A percentile compares a stretch with the other conserved stretches of the same genome.
Evolutionary conservation across 2,329 filamentous ascomycete species (phyloP).

Genomic region (Cordyceps militaris): DNA sequence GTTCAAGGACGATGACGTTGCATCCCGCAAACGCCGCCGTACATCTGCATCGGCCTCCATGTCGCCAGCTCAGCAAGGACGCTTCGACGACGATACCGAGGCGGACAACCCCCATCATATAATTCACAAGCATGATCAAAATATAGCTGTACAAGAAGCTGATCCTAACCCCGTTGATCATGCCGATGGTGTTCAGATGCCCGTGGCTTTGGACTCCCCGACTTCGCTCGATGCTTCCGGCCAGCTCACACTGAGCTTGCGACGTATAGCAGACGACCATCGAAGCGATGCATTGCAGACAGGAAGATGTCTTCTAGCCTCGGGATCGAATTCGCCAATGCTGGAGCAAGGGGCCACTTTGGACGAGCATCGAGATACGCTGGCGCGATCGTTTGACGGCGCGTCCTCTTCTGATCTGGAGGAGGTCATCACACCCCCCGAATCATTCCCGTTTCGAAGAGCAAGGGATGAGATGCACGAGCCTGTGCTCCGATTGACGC

Average conservation of each 20-base stretch:
- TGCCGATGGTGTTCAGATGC: background rate
- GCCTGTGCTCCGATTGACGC: conserved; percentile 29
- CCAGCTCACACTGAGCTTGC: conserved; percentile 7
- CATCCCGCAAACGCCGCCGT: conserved; percentile 55
- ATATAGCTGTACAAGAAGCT: background rate
- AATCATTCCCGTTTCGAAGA: conserved; percentile 40
- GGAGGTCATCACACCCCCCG: conserved; percentile 1
- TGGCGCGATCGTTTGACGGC: background rate
- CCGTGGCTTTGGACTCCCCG: background rate
- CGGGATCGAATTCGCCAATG: background rate
- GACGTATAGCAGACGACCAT: background rate
- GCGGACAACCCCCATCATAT: background rate
- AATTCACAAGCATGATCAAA: background rate
- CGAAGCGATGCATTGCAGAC: background rate
- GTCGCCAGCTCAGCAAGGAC: conserved; percentile 35
- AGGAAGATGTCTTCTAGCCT: too few species aligned
- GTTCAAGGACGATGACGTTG: conserved; percentile 51
- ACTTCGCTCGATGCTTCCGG: background rate
- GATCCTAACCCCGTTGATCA: background rate
- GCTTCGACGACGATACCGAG: conserved; percentile 17
- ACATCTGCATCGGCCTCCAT: conserved; percentile 49
- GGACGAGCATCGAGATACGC: background rate
- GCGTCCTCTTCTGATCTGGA: conserved; percentile 2
- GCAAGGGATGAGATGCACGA: conserved; percentile 24
- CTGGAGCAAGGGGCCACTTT: background rate